Evolutionary conservation across 768 basidiomycete species (phyloP).

Genomic region (Thelephora ganbajun): DNA sequence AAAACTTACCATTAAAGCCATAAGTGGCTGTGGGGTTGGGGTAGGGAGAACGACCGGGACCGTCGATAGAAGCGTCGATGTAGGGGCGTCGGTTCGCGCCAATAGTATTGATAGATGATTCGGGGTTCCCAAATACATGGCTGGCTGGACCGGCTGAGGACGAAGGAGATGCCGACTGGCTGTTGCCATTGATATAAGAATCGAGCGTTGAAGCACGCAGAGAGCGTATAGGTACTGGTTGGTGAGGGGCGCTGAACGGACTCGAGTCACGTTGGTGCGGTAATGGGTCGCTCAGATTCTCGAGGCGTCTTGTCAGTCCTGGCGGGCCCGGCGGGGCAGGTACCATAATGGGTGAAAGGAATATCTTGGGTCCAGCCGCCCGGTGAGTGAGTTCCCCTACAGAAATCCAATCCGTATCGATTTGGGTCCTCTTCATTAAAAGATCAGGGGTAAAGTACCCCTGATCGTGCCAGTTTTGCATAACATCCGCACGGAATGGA

Average conservation of each 20-base stretch:
- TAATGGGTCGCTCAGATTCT: conserved; percentile 12
- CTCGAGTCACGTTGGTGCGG: conserved; percentile 18
- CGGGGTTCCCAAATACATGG: conserved; percentile 23
- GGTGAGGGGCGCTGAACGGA: conserved; percentile 39
- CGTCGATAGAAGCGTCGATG: too few relatives aligned
- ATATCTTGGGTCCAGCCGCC: conserved; percentile 44
- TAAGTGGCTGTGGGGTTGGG: too few relatives aligned
- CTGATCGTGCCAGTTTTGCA: conserved; percentile 92
- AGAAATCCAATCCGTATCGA: conserved; percentile 55
- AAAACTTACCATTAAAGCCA: too few relatives aligned
- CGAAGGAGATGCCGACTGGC: conserved; percentile 54
- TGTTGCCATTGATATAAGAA: conserved; percentile 40
- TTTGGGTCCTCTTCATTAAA: conserved; percentile 66
- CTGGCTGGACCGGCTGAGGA: conserved; percentile 51
- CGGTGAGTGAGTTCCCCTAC: conserved; percentile 45
- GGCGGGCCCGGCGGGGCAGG: conserved; percentile 39
- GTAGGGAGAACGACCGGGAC: too few relatives aligned
- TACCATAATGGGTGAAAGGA: conserved; percentile 35
- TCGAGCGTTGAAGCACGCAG: conserved; percentile 55
- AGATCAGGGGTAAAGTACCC: conserved; percentile 79
- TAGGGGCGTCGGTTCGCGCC: too few relatives aligned
- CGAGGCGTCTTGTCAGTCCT: conserved; percentile 35
- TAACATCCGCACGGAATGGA: conserved; percentile 75
- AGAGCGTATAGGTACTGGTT: conserved; percentile 50
- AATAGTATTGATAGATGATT: conserved; percentile 26